Conservation (phyloP, 805 yeast genomes). For the Debaryomyces hansenii region DNA sequence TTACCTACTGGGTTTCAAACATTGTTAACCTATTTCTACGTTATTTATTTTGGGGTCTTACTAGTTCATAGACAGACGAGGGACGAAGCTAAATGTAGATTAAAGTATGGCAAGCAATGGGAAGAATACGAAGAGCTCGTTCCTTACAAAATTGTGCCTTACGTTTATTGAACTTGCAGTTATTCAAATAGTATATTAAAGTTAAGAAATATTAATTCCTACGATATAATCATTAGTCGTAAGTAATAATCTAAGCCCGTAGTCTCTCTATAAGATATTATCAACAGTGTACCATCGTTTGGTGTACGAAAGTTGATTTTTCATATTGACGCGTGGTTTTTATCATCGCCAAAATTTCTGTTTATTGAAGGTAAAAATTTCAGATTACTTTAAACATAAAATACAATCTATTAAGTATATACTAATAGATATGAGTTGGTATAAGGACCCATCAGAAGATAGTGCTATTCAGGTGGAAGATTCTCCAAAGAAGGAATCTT, state of each 20-base stretch:
- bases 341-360: not conserved
- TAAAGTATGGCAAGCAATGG: slow-evolving; percentile 88
- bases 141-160: slow-evolving; percentile 90
- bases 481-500: slow-evolving; percentile 16
- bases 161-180: slow-evolving; percentile 54
- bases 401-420: not conserved
- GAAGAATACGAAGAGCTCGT: slow-evolving; percentile 74
- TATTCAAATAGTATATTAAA: too few species aligned
- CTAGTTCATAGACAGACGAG: slow-evolving; percentile 85
- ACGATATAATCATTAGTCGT: too few species aligned
- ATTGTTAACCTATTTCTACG: slow-evolving; percentile 84
- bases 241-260: too few species aligned
- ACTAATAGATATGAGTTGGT: slow-evolving; percentile 22
- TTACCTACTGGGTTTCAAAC: slow-evolving; percentile 82
- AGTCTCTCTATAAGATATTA: too few species aligned
- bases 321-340: not conserved
- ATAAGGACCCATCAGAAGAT: slow-evolving; percentile 13
- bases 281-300: too few species aligned
- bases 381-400: too few species aligned
- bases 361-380: too few species aligned
- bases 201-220: too few species aligned
- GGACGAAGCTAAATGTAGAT: slow-evolving; percentile 88
- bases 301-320: not conserved
- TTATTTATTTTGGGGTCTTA: slow-evolving; percentile 76
- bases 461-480: slow-evolving; percentile 17